Conservation (phyloP, 2,329 filamentous ascomycete genomes). For the Aspergillus flavus region DNA sequence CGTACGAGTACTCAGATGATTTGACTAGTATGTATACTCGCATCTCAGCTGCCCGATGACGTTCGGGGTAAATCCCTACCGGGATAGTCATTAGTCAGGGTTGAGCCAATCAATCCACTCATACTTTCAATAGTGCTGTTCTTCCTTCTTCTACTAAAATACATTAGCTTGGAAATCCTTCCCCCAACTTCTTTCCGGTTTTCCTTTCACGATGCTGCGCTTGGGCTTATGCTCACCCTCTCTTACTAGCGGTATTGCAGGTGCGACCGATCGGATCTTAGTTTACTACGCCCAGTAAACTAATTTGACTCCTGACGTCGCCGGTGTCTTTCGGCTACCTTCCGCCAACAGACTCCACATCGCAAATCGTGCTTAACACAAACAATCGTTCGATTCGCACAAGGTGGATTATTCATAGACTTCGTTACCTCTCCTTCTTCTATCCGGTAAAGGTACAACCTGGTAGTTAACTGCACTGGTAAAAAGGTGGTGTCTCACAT, state of each 20-base stretch:
- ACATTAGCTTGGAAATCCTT: neutral
- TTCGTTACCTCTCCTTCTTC: neutral
- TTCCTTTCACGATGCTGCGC: slow-evolving; percentile 15
- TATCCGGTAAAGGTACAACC: neutral
- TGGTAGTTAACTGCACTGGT: neutral
- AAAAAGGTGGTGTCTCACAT: neutral
- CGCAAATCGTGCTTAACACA: neutral
- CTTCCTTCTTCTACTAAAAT: neutral
- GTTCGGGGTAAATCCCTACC: slow-evolving; percentile 5
- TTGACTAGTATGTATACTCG: neutral
- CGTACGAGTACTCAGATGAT: neutral
- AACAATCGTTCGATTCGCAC: neutral
- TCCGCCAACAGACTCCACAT: neutral
- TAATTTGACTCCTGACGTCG: neutral
- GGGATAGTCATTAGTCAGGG: neutral
- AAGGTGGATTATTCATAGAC: neutral
- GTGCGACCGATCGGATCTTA: slow-evolving; percentile 4
- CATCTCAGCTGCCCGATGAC: slow-evolving; percentile 17
- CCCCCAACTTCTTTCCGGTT: neutral
- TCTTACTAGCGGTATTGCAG: slow-evolving; percentile 9
- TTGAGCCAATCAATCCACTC: slow-evolving; percentile 2
- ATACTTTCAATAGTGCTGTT: slow-evolving; percentile 7
- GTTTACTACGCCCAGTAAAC: neutral
- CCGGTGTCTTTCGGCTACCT: slow-evolving; percentile 1
- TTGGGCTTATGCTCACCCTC: slow-evolving; percentile 7